Base-by-base conservation (phyloP, 2,329 filamentous ascomycete species). In the Calonectria hongkongensis region DNA sequence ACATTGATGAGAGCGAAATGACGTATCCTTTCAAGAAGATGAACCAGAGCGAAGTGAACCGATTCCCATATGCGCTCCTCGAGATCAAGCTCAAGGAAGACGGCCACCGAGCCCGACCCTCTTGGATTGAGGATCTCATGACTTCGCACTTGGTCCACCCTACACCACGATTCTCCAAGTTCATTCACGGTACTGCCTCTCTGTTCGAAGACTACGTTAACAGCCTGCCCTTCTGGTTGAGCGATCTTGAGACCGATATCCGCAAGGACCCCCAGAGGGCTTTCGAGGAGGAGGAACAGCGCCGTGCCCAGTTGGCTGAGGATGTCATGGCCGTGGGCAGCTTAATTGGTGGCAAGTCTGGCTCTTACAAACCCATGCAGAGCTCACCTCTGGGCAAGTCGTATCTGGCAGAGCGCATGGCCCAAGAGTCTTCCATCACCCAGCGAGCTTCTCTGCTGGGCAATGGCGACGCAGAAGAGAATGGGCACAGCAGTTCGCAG, bases 191-290 rank as follows among this genome's bases (percentile, higher is more conserved):
- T 73, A 93, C 97, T 5, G 96, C 96, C 9, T 93, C 93, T 47
- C 89, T 99, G 2, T 98, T 98, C 78, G 97, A 98, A 80, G 95
- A 99, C 84, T 92, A 98, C 81, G 96, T 99, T 83, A 98, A 98
- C 85, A 96, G 92, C 74, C 92, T 98, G 80, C 97, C 97, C 16
- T 98, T 98, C 87, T 99, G 97, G 97, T 90, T 98, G 41, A 93
- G 93, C 79, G 94, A 98, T 74, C 89, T 98, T 51, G 96, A 98
- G 82, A 94, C 91, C 39, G 97, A 99, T 82, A 99, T 99, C 81
- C 93, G 96, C 77, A 95, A 94, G 82, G 96, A 98, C 82, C 97
- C 97, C 0, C 94, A 97, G 82, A 90, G 91, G 74, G 96, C 96
- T 0, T 98, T 98, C 82, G 94, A 97, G 76, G 94, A 97, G 79